Base-by-base conservation (phyloP, 1,284 basidiomycete genomes). In the Heliocybe sulcata region DNA sequence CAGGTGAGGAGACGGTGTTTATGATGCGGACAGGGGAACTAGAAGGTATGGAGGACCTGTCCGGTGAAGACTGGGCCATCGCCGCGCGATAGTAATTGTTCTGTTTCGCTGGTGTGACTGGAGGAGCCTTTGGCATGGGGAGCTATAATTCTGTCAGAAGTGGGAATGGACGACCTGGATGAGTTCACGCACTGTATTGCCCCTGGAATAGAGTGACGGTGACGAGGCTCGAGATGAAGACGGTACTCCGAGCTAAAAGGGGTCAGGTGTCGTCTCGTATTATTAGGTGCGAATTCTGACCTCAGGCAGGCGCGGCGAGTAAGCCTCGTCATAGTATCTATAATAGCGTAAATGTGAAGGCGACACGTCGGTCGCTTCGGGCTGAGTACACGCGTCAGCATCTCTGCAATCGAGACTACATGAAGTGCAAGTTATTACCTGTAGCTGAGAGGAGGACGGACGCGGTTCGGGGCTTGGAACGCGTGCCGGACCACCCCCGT, bases 1-100 rank as follows among this genome's bases (percentile, higher is more conserved):
- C 86, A 9, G 87, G 88, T 6, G 87, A 90, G n/a, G 87, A 89
- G n/a, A 88, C 86, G 19, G 85, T 67, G 63, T 88, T 85, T 20
- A 86, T 75, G 35, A 80, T 68, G 9, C 68, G 69, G 47, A 72
- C 72, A n/a, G 69, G 62, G 16, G 73, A 75, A 60, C 75, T 77
- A 42, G 72, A 72, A 31, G 70, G 64, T 19, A 85, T 85, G 3
- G 85, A 83, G 11, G 79, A 79, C 19, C 77, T 66, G n/a, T 64
- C 69, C 10, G 73, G 65, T 2, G 69, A 73, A 42, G 72, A 74
- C 11, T 68, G 64, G 20, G 66, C 65, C 31, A 74, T 67, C 26
- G 82, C 80, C 33, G 83, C 53, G 69, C 63, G 47, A 25, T 50
- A 70, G 68, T 56, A 59, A 23, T 64, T 60, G 8, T 57, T 59